Percentiles rank a stretch among this genome's conserved stretches.
Conservation (phyloP, 306 rosid genomes). For the Leucaena leucocephala region DNA sequence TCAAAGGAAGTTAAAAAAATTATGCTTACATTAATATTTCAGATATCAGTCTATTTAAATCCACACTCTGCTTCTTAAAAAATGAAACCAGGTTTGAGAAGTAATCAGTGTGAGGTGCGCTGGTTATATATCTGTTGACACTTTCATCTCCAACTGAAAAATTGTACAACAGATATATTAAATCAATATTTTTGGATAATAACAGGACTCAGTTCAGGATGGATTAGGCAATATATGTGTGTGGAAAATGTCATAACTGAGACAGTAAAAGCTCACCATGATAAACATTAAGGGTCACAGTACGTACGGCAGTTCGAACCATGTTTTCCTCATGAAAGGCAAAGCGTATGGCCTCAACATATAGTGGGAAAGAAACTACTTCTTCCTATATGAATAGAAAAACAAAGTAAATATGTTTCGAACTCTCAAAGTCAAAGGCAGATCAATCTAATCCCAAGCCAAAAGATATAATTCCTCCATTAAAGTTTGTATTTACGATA, state of each 20-base stretch:
- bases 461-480: slow-evolving; percentile 15
- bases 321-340: slow-evolving; percentile 94
- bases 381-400: slow-evolving; percentile 67
- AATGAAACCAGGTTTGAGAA: slow-evolving; percentile 75
- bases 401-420: slow-evolving; percentile 26
- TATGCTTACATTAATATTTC: slow-evolving; percentile 60
- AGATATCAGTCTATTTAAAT: slow-evolving; percentile 64
- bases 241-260: slow-evolving; percentile 7
- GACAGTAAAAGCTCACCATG: slow-evolving; percentile 72
- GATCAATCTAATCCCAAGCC: slow-evolving; percentile 22
- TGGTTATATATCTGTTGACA: slow-evolving; percentile 83
- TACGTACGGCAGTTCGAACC: slow-evolving; percentile 93
- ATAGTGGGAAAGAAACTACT: slow-evolving; percentile 91
- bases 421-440: slow-evolving; percentile 33
- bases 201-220: slow-evolving; percentile 7
- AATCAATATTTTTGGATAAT: slow-evolving; percentile 6
- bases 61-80: slow-evolving; percentile 78
- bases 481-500: too few relatives aligned
- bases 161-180: slow-evolving; percentile 38
- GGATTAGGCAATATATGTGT: slow-evolving; percentile 4
- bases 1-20: not conserved
- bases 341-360: slow-evolving; percentile 88
- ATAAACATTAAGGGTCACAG: slow-evolving; percentile 90
- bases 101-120: slow-evolving; percentile 69
- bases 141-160: slow-evolving; percentile 89